Evolutionary conservation across 2,329 filamentous ascomycete species (phyloP).

Genomic region (Scopulariopsis brevicaulis): DNA sequence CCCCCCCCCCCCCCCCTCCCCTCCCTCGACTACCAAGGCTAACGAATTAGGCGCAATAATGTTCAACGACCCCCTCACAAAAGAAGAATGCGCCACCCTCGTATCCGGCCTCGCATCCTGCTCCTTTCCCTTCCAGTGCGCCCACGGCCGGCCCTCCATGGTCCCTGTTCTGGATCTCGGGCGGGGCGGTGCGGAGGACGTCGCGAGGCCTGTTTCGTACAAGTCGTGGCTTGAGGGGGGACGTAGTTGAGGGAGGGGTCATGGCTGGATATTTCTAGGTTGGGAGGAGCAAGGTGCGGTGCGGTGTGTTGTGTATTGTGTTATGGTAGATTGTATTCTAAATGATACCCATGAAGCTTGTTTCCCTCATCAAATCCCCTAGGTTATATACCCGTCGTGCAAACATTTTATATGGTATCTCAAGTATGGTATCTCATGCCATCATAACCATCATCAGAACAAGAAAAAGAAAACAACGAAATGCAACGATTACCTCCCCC

Average conservation of each 20-base stretch:
- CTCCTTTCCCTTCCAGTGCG: conserved; percentile 71
- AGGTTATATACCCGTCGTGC: not conserved
- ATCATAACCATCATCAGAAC: not conserved
- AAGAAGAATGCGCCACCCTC: conserved; percentile 45
- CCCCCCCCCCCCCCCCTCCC: not conserved
- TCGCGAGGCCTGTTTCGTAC: conserved; percentile 1
- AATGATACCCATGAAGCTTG: not conserved
- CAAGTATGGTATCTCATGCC: not conserved
- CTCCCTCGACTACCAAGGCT: no score
- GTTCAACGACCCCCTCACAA: conserved; percentile 64
- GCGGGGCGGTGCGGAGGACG: not conserved
- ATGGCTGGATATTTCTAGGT: no score
- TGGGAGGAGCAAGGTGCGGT: no score
- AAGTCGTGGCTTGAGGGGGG: conserved; percentile 1
- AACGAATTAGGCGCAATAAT: conserved; percentile 51
- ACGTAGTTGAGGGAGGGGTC: not conserved
- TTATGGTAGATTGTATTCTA: not conserved
- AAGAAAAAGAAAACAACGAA: not conserved
- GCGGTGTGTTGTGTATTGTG: no score
- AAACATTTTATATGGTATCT: not conserved
- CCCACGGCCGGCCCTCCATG: conserved; percentile 63
- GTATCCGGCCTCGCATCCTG: conserved; percentile 47
- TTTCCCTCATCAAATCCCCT: not conserved
- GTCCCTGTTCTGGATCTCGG: conserved; percentile 47
- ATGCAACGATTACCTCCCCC: not conserved